Percentiles rank a stretch among this genome's conserved stretches.
Conservation (phyloP, 352 stramenopile genomes). For the Globisporangium cystogenes region DNA sequence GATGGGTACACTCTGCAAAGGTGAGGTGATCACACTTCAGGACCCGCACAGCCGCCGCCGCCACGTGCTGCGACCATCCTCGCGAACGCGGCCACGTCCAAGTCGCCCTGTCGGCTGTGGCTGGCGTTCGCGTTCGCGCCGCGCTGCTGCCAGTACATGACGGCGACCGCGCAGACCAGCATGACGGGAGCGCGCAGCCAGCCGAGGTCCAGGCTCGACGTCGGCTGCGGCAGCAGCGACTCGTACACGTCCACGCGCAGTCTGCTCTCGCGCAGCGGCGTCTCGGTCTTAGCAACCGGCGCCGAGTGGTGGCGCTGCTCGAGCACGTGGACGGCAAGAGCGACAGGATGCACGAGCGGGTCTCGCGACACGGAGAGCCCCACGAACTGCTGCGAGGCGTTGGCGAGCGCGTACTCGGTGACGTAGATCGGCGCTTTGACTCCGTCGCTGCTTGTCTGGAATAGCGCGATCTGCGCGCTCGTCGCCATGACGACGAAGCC, state of each 20-base stretch:
- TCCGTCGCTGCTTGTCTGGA: slow-evolving; percentile 11
- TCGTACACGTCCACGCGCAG: slow-evolving; percentile 20
- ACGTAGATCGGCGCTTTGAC: slow-evolving; percentile 13
- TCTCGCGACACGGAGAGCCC: slow-evolving; percentile 10
- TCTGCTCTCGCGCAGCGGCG: neutral
- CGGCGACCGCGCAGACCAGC: slow-evolving; percentile 28
- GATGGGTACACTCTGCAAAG: no score
- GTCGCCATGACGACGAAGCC: slow-evolving; percentile 21
- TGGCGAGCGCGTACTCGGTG: slow-evolving; percentile 11
- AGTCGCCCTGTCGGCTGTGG: neutral
- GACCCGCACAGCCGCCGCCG: no score
- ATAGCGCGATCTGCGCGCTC: slow-evolving; percentile 17
- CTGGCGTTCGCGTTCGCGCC: neutral
- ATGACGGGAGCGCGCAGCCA: slow-evolving; percentile 35
- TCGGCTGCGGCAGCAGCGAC: slow-evolving; percentile 16
- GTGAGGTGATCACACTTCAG: no score
- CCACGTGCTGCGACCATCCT: slow-evolving; percentile 8
- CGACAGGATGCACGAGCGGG: slow-evolving; percentile 5
- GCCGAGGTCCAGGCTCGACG: slow-evolving; percentile 22
- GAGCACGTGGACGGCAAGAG: slow-evolving; percentile 6
- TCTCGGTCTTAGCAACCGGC: neutral
- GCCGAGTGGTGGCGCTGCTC: neutral
- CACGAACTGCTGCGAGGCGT: neutral
- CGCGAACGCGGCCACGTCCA: slow-evolving; percentile 5
- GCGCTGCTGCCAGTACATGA: slow-evolving; percentile 41